Conservation (phyloP, 2,329 filamentous ascomycete species). For the Fusarium sp. region DNA sequence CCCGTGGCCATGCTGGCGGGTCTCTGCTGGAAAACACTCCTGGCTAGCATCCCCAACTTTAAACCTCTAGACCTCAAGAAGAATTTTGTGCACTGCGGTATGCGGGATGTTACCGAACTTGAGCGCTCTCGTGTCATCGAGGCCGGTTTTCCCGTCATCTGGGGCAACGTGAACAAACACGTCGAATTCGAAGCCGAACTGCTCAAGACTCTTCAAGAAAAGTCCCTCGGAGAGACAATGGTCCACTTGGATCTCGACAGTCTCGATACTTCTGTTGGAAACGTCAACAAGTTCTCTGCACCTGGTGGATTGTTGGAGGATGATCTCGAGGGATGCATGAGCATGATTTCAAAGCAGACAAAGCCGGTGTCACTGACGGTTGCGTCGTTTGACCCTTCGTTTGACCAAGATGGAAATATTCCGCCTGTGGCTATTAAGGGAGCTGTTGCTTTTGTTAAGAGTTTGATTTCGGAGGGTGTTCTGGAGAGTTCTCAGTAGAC, state of each 20-base stretch:
- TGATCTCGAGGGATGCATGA: slow-evolving; percentile 38
- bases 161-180: slow-evolving; percentile 36
- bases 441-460: slow-evolving; percentile 21
- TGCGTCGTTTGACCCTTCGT: slow-evolving; percentile 41
- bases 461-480: slow-evolving; percentile 18
- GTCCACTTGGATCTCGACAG: slow-evolving; percentile 53
- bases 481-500: background rate
- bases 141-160: slow-evolving; percentile 46
- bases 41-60: slow-evolving; percentile 37
- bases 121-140: slow-evolving; percentile 48
- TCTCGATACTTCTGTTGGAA: slow-evolving; percentile 49
- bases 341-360: slow-evolving; percentile 22
- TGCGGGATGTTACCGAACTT: slow-evolving; percentile 45
- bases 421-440: slow-evolving; percentile 30
- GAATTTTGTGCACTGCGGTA: slow-evolving; percentile 40
- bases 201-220: slow-evolving; percentile 15
- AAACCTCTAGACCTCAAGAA: slow-evolving; percentile 27
- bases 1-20: slow-evolving; percentile 43
- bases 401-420: slow-evolving; percentile 29
- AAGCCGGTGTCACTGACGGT: slow-evolving; percentile 33
- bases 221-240: slow-evolving; percentile 32
- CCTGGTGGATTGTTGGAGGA: slow-evolving; percentile 48
- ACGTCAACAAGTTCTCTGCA: slow-evolving; percentile 52
- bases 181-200: slow-evolving; percentile 32
- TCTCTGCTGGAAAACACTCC: slow-evolving; percentile 40